Percentiles rank a stretch among this genome's conserved stretches.
phyloP scores from a whole-genome alignment of 225 moss, liverwort and hornwort species.

The Polytrichum formosum region DNA sequence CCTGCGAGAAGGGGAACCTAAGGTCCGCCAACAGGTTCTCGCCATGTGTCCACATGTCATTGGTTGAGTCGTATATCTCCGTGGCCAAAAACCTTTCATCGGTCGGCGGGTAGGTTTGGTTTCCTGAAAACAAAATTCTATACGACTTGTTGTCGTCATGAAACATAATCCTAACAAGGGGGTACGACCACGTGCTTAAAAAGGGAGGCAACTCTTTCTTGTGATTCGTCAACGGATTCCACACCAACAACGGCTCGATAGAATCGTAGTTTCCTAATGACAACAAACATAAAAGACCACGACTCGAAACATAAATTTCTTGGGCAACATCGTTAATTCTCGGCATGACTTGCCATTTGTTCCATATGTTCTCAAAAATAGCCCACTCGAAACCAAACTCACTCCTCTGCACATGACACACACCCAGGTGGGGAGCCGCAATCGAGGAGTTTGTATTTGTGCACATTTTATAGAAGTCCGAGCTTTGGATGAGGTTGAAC shows the following conservation, averaged over 20 bases:
- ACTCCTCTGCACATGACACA: conserved; percentile 25
- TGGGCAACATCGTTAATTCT: conserved; percentile 11
- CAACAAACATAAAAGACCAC: conserved; percentile 40
- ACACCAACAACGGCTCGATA: conserved; percentile 29
- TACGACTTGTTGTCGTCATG: conserved; percentile 29
- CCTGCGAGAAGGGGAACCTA: conserved; percentile 42
- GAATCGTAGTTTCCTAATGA: conserved; percentile 22
- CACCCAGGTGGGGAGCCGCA: conserved; percentile 30
- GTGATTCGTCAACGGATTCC: conserved; percentile 43
- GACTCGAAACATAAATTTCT: conserved; percentile 28
- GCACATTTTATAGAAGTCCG: conserved; percentile 25
- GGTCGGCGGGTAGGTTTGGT: conserved; percentile 35
- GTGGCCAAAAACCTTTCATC: conserved; percentile 33
- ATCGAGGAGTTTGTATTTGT: conserved; percentile 15
- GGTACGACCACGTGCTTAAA: conserved; percentile 32
- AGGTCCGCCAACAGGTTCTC: conserved; percentile 29
- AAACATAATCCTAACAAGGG: conserved; percentile 45
- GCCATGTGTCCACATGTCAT: conserved; percentile 21
- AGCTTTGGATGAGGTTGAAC: conserved; percentile 18
- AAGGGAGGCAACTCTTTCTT: conserved; percentile 22
- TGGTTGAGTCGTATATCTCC: conserved; percentile 32
- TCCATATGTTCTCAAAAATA: conserved; percentile 14
- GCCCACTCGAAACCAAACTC: conserved; percentile 32
- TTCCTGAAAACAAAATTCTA: conserved; percentile 40
- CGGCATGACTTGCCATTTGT: conserved; percentile 45